Evolutionary conservation across 306 rosid species (phyloP).

Genomic region (Dalbergia oliveri): DNA sequence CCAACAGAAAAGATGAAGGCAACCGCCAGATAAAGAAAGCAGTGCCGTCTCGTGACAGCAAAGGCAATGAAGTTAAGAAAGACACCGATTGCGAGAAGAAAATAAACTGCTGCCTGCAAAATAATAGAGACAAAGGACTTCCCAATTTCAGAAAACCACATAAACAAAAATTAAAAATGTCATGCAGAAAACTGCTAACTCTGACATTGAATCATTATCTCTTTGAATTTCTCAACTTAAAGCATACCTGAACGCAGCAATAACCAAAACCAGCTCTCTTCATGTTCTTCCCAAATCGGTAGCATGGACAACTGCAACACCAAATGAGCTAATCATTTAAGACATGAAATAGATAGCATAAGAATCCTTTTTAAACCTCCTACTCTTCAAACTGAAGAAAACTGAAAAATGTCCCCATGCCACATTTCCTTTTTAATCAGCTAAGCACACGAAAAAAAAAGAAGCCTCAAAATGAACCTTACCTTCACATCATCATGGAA

Average conservation of each 20-base stretch:
- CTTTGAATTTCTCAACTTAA: constrained; percentile 2
- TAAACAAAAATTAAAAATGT: neutral
- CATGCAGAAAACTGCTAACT: neutral
- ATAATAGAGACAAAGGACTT: neutral
- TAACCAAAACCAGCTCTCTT: constrained; percentile 85
- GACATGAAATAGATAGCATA: neutral
- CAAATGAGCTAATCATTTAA: constrained; percentile 32
- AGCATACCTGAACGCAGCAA: constrained; percentile 69
- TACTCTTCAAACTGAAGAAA: neutral
- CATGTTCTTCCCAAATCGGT: constrained; percentile 95
- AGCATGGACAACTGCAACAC: constrained; percentile 82
- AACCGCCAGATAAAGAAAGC: constrained; percentile 69
- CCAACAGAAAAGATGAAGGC: constrained; percentile 63
- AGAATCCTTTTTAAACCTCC: neutral
- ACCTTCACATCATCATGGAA: neutral
- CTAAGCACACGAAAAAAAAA: neutral
- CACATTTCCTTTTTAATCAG: neutral
- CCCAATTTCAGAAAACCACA: constrained; percentile 14
- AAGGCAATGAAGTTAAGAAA: constrained; percentile 70
- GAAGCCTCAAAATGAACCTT: neutral
- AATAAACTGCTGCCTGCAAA: constrained; percentile 74
- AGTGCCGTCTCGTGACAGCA: constrained; percentile 62
- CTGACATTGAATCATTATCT: neutral
- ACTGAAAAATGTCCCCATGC: neutral
- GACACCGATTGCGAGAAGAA: constrained; percentile 56